These are phyloP conservation scores for Penicillium egyptiacum DNA, from an alignment of 495 filamentous ascomycete species.

Conservation along the genomic window DNA sequence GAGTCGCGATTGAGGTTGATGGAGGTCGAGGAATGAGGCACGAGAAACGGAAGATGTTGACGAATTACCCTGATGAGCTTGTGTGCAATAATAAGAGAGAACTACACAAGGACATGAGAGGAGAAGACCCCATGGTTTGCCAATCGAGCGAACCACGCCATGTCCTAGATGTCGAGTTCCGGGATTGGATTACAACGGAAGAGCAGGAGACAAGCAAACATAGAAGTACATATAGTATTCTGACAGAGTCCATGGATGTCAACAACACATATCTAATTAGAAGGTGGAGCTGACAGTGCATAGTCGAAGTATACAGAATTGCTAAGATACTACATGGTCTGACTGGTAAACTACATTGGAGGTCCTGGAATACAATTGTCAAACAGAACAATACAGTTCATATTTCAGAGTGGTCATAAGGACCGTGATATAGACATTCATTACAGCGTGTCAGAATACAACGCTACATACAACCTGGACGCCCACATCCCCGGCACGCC, in stretches of 20 bases:
- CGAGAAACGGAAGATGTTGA: not conserved
- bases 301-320: not conserved
- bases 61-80: not conserved
- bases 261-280: not conserved
- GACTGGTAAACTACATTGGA: not conserved
- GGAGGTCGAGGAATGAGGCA: not conserved
- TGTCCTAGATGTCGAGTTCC: not conserved
- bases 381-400: conserved; percentile 2
- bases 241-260: too few species aligned
- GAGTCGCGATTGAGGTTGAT: not conserved
- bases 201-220: not conserved
- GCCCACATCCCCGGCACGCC: conserved; percentile 27
- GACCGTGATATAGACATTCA: conserved; percentile 28
- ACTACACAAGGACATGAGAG: not conserved
- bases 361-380: not conserved
- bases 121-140: not conserved
- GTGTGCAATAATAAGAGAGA: not conserved
- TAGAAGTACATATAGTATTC: not conserved
- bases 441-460: conserved; percentile 34
- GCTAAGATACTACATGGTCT: not conserved
- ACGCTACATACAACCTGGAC: conserved; percentile 35
- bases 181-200: not conserved
- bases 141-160: not conserved
- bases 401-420: conserved; percentile 11
- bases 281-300: not conserved